Evolutionary conservation across 1,139 yeast genomes (phyloP).

Genomic region (Debaryomyces robertsiae): DNA sequence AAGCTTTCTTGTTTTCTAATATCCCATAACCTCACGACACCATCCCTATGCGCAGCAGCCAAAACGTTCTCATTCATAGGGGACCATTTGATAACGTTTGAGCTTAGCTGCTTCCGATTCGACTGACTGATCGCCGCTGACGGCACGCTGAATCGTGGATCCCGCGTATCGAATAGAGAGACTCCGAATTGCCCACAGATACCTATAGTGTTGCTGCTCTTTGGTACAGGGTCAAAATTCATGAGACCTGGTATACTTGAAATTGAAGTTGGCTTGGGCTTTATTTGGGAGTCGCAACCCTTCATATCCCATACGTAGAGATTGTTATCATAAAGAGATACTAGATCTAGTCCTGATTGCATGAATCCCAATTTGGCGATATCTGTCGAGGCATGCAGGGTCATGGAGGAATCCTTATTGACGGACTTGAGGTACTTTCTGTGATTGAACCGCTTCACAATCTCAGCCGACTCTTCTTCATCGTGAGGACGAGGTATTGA

Average conservation of each 20-base stretch:
- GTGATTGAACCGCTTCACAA: slow-evolving; percentile 75
- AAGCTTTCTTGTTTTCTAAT: slow-evolving; percentile 61
- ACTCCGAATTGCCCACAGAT: slow-evolving; percentile 72
- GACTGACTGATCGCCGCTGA: slow-evolving; percentile 18
- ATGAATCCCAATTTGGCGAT: slow-evolving; percentile 29
- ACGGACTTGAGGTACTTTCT: slow-evolving; percentile 52
- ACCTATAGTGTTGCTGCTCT: slow-evolving; percentile 44
- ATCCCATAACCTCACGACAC: slow-evolving; percentile 72
- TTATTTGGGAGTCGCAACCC: slow-evolving; percentile 47
- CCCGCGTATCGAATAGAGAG: slow-evolving; percentile 67
- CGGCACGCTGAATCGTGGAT: slow-evolving; percentile 41
- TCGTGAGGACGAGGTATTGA: slow-evolving; percentile 53
- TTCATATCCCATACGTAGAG: slow-evolving; percentile 73
- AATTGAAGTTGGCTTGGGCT: slow-evolving; percentile 53
- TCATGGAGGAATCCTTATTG: slow-evolving; percentile 22
- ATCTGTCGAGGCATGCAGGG: slow-evolving; percentile 26
- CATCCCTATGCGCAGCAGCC: slow-evolving; percentile 67
- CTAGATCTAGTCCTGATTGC: slow-evolving; percentile 27
- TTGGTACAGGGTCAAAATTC: slow-evolving; percentile 53
- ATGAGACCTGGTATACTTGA: slow-evolving; percentile 53
- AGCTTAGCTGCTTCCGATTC: slow-evolving; percentile 23
- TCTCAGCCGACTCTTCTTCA: slow-evolving; percentile 61
- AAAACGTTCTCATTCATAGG: slow-evolving; percentile 59
- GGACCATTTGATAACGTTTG: slow-evolving; percentile 63
- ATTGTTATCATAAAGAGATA: slow-evolving; percentile 63